Base-by-base conservation (phyloP, 441 rosid species). In the Gossypium davidsonii region DNA sequence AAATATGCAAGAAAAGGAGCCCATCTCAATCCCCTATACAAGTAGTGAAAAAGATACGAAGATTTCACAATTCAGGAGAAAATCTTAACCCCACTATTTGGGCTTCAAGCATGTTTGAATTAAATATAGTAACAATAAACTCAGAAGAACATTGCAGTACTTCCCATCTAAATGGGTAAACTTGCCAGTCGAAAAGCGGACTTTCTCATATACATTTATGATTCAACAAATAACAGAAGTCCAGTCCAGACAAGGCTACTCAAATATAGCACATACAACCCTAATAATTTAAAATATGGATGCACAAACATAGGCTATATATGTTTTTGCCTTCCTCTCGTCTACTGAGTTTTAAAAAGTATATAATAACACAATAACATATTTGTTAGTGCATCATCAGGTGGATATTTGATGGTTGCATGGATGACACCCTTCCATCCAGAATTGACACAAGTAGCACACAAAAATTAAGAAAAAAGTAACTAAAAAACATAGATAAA, bases 401-500 rank as follows among this genome's bases (percentile, higher is more conserved):
- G 66, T n/a, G 66, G 12, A 61, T 34, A 61, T n/a, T 61, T 31
- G 34, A 61, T 31, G 66, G 42, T n/a, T 61, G 21, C 46, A 61
- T 4, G 34, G 37, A 26, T 61, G 66, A 31, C 42, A 61, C 23
- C 23, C 31, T 23, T 17, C 28, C 26, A 65, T 63, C 61, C 46
- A 63, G 39, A 31, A 31, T 61, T 52, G 44, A 42, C 64, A 70
- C 31, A 34, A 48, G 69, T 59, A 58, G 67, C 46, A 53, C 56
- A 68, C 15, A 23, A 66, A 51, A 55, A 2, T 52, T n/a, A 60
- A 65, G 58, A 52, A 17, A 75, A 23, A 67, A 58, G 11, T 59
- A 69, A 39, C 42, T 46, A 71, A 21, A 57, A 26, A 61, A 58
- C 71, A 67, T 37, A 67, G 76, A 81, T 75, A 63, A 77, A 77